Percentiles rank a stretch among this genome's conserved stretches.
These are phyloP conservation scores for Komagataella kurtzmanii DNA, from an alignment of 805 yeast species.

Conservation along the genomic window DNA sequence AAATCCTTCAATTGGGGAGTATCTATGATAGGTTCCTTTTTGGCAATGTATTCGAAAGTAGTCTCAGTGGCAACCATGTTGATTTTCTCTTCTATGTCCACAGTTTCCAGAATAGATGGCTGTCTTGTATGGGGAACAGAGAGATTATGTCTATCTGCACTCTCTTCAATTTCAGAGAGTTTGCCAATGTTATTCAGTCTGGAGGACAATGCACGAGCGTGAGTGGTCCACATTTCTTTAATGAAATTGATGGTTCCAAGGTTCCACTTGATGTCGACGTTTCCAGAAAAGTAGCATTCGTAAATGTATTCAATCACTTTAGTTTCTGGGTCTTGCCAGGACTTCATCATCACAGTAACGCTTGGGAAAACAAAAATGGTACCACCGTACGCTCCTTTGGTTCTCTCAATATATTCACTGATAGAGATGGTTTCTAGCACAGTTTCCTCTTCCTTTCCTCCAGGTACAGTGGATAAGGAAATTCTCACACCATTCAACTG, in stretches of 20 bases:
- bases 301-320: constrained; percentile 53
- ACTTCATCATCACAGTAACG: constrained; percentile 59
- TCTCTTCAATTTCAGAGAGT: constrained; percentile 12
- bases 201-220: constrained; percentile 57
- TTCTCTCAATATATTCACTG: constrained; percentile 39
- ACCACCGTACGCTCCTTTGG: constrained; percentile 62
- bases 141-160: constrained; percentile 4
- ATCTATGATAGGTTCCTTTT: constrained; percentile 69
- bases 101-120: constrained; percentile 17
- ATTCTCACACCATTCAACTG: constrained; percentile 50
- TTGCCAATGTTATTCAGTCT: constrained; percentile 30
- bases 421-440: constrained; percentile 31
- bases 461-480: constrained; percentile 37
- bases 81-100: constrained; percentile 24
- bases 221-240: constrained; percentile 85
- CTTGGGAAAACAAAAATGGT: constrained; percentile 71
- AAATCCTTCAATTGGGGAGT: constrained; percentile 84
- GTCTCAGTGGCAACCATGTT: constrained; percentile 32
- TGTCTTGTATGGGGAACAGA: constrained; percentile 18
- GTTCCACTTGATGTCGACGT: constrained; percentile 89
- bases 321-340: constrained; percentile 43
- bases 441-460: constrained; percentile 31
- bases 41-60: constrained; percentile 43
- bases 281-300: constrained; percentile 70
- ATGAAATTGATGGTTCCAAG: constrained; percentile 83